Base-by-base conservation (phyloP, 805 yeast genomes). In the Grigorovia yakushimaensis region DNA sequence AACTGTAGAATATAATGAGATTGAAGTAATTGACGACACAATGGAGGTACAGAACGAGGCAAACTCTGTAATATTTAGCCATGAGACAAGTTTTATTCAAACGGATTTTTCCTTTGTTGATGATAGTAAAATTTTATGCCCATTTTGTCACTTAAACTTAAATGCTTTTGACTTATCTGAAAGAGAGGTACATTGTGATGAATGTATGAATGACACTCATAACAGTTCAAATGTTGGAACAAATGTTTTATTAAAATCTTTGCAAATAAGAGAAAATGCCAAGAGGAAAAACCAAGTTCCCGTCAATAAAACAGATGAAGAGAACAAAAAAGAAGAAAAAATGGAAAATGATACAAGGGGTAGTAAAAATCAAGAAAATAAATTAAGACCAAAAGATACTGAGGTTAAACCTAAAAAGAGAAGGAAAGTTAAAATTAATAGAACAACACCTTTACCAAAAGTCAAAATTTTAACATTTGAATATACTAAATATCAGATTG, bases 171-270 rank as follows among this genome's bases (percentile, higher is more conserved):
- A 65, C 2, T 49, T 79, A 5, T 68, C 67, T 30, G 70, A 68
- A 23, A 63, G 84, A 39, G 72, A 70, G 8, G 59, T 66, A 3
- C 88, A 81, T 56, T 83, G 81, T 17, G 80, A 78, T 47, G 62
- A 66, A 30, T 81, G 88, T 53, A 57, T 77, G 3, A 64, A 54
- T 22, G 20, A 2, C 15, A 15, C 8, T 13, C 17, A 7, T 33
- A 33, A 15, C 3, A 15, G 5, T 13, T 7, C 6, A 13, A 17
- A 33, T 15, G 15, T 33, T 15, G 15, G 15, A 13, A 11, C 17
- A 7, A 17, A 33, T 33, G 8, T 7, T 15, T 11, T 17, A 13
- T 33, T 33, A 33, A 33, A 33, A 33, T 33, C 37, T 15, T 33
- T 11, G 17, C 17, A 33, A 33, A 33, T 33, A 33, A 11, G 37